Base-by-base conservation (phyloP, 1,284 basidiomycete species). In the Ceratobasidium sp. region DNA sequence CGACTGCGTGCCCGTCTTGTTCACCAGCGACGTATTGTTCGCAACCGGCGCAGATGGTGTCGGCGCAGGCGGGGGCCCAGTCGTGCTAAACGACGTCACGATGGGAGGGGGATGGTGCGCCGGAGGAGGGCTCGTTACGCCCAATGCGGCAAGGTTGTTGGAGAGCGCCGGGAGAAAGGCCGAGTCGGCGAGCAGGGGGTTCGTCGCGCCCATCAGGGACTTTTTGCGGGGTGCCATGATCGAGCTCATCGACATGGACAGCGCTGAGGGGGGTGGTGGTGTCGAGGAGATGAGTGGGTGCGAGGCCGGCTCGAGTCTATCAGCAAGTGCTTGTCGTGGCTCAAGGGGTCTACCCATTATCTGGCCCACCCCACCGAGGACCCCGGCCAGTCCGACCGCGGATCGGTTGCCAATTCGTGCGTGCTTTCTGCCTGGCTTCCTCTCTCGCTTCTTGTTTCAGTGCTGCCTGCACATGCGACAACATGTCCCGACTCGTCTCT, bases 1-100 rank as follows among this genome's bases (percentile, higher is more conserved):
- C 43, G 92, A 91, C 78, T 90, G 87, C 69, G 90, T 90, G 38
- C 92, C 92, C 70, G 91, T 85, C 82, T 93, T 92, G 84, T 94
- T 94, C 84, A 94, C 91, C 76, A 93, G 89, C 67, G 55, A 59
- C 55, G 23, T 30, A 6, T 18, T 59, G 46, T 71, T 71, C 16
- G 55, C 57, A 1, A 71, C 30, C 3, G 67, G 67, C 14, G 67
- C 67, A 14, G 55, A 59, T 18, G 67, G 67, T 4, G 67, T 71
- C 13, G 54, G 14, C 16, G 41, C 43, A 35, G 44, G 43, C n/a
- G 58, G 35, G 16, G 41, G n/a, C 38, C 23, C n/a, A 8, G 38
- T 44, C n/a, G 21, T n/a, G n/a, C 28, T n/a, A 28, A 55, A 23
- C 23, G 52, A 92, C 80, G 89, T 87, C 76, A 88, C 89, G 78